Base-by-base conservation (phyloP, 257 asterid genomes). In the Jasminum sambac region DNA sequence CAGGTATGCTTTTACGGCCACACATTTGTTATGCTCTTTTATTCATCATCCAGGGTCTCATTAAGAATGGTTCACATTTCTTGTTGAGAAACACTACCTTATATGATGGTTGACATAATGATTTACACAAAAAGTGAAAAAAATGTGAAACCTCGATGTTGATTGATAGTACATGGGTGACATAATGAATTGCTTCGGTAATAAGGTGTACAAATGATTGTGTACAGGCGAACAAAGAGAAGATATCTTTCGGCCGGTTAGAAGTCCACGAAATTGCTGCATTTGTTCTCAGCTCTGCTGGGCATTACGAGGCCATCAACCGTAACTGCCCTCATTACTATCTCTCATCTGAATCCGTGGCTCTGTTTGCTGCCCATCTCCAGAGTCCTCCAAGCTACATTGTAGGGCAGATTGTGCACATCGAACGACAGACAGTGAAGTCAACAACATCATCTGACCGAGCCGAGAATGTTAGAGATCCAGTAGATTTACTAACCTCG, bases 261-360 rank as follows among this genome's bases (percentile, higher is more conserved):
- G 98, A 91, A 78, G 95, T 91, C 52, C 98, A 88, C 8, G 99
- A 87, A 76, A 85, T 84, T 76, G 99, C 95, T 63, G 98, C 98
- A 68, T 95, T 95, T 72, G 83, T 95, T 70, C 96, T 85, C 74
- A 95, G 89, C 81, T 73, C 93, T 5, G 74, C 83, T 5, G 97
- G 96, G 40, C 80, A 88, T 64, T 91, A 91, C 2, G 95, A 91
- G 81, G 99, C 99, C 6, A 88, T 91, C 74, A 88, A 81, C 41
- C 91, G 98, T n/a, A 83, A 72, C 84, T 82, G 75, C 82, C 87
- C 92, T 52, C 81, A 80, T 70, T 95, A 95, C 46, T 95, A 82
- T 78, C 96, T 95, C 34, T 95, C 99, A 66, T 74, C 93, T 6
- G 99, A 95, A 72, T 95, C 99, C 0, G 96, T 91, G 38, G 96